A percentile compares a stretch with the other conserved stretches of the same genome.
phyloP scores from a whole-genome alignment of 306 rosid species.

The Crotalaria pallida region DNA sequence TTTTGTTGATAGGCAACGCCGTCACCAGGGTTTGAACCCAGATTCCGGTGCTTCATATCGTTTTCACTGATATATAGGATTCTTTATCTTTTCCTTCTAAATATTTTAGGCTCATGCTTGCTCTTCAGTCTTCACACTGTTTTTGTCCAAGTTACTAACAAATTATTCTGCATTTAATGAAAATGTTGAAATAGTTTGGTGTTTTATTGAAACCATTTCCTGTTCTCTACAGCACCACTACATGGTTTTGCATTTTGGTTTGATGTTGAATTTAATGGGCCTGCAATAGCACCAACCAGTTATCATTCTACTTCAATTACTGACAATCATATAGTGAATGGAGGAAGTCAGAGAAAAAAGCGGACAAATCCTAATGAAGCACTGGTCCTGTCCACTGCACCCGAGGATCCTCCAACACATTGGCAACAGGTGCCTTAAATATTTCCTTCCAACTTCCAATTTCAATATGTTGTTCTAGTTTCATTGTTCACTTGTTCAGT shows the following conservation, averaged over 20 bases:
- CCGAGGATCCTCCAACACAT: slow-evolving; percentile 99
- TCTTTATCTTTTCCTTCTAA: not conserved
- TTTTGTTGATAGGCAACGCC: too few species aligned
- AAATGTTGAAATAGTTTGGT: not conserved
- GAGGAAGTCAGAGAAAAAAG: slow-evolving; percentile 68
- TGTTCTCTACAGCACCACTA: slow-evolving; percentile 72
- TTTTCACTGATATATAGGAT: not conserved
- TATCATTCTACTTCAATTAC: slow-evolving; percentile 26
- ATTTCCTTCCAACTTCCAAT: not conserved
- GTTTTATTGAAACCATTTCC: slow-evolving; percentile 1
- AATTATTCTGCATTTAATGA: not conserved
- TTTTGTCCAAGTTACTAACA: not conserved
- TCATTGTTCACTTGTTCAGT: not conserved
- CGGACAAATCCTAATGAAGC: slow-evolving; percentile 72
- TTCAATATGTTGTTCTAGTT: slow-evolving; percentile 8
- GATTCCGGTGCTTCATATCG: too few species aligned
- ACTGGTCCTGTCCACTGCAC: slow-evolving; percentile 86
- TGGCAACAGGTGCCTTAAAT: slow-evolving; percentile 87
- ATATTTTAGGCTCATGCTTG: not conserved
- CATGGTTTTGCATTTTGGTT: slow-evolving; percentile 99
- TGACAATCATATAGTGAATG: slow-evolving; percentile 54
- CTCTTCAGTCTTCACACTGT: not conserved
- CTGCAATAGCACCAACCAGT: slow-evolving; percentile 39
- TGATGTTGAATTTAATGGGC: slow-evolving; percentile 91
- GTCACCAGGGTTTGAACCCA: too few species aligned